A percentile compares a stretch with the other conserved stretches of the same genome.
These are phyloP conservation scores for Codiaeum variegatum DNA, from an alignment of 441 rosid genomes.

Conservation along the genomic window DNA sequence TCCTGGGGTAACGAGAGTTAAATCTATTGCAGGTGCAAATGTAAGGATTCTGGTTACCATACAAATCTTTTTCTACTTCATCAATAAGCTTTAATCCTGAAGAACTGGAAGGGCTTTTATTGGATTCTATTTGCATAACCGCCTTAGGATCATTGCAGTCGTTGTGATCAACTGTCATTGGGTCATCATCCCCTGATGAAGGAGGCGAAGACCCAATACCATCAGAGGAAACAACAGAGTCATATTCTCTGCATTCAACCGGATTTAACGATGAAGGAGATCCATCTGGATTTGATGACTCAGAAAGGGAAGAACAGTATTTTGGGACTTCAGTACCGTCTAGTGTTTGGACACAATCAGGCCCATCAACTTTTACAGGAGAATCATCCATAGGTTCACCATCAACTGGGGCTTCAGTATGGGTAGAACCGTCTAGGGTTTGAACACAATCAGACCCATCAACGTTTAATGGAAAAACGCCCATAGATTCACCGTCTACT, in stretches of 20 bases:
- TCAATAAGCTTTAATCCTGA: not conserved
- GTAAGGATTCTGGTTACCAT: not conserved
- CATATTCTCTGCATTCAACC: slow-evolving; percentile 1
- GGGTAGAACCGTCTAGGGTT: slow-evolving; percentile 8
- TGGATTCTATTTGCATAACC: not conserved
- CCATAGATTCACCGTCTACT: not conserved
- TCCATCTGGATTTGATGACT: not conserved
- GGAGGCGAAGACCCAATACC: not conserved
- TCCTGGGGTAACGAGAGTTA: not conserved
- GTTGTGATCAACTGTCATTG: not conserved
- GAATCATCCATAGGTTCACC: not conserved
- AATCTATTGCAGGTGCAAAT: not conserved
- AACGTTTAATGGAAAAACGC: not conserved
- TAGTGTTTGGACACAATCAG: slow-evolving; percentile 7
- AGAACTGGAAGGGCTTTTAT: not conserved
- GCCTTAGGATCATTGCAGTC: not conserved
- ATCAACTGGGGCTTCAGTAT: too few relatives aligned
- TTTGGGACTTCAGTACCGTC: not conserved
- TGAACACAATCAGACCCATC: not conserved
- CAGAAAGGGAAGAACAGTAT: not conserved
- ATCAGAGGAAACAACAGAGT: slow-evolving; percentile 2
- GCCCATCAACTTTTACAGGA: not conserved
- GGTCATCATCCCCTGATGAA: not conserved
- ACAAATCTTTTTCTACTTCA: not conserved
- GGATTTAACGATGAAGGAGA: slow-evolving; percentile 4